Evolutionary conservation across 2,329 filamentous ascomycete species (phyloP), one percentile per base, ranked within the genome.

Genomic region (Aureobasidium melanogenum): DNA sequence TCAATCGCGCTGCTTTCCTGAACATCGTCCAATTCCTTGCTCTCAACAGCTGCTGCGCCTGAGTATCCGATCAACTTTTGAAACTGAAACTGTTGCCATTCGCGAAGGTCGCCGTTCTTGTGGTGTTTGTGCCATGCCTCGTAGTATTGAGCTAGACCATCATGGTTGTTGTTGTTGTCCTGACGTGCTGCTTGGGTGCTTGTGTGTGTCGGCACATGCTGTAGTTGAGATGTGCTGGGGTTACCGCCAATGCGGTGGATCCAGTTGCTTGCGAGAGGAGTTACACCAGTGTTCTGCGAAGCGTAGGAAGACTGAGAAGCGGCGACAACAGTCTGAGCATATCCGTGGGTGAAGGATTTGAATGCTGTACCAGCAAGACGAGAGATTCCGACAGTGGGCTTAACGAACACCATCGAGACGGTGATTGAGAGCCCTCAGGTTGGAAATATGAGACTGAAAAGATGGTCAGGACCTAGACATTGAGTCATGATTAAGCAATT

Each of bases 261-360:
- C 60, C 79, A 71, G 67, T 75, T 77, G 62, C 74, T 76, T 63
- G 78, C 74, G 69, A 85, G 77, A 44, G 80, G 76, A 65, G 80
- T 81, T 62, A 84, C 75, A 46, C 78, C 76, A 61, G 81, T 81
- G 67, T 82, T 81, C 65, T 83, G 80, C 44, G 91, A 73, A 79
- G 86, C 82, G 86, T 91, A 83, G 82, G 84, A 82, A 79, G 88
- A 87, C 83, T 96, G 91, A 66, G 91, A 91, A 70, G 91, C 93
- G 72, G 94, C 94, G 78, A 99, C 91, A 78, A 97, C 88, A 66
- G 92, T 96, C 76, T 97, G 93, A 70, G 92, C 92, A 84, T 97
- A 97, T 78, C 93, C 93, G 84, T 97, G 91, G 75, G 91, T 93
- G 76, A 97, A 88, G 72, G 92, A 91, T 81, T 97, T 97, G 69